phyloP scores from a whole-genome alignment of 176 grass and related monocot genomes.

The Alopecurus myosuroides region DNA sequence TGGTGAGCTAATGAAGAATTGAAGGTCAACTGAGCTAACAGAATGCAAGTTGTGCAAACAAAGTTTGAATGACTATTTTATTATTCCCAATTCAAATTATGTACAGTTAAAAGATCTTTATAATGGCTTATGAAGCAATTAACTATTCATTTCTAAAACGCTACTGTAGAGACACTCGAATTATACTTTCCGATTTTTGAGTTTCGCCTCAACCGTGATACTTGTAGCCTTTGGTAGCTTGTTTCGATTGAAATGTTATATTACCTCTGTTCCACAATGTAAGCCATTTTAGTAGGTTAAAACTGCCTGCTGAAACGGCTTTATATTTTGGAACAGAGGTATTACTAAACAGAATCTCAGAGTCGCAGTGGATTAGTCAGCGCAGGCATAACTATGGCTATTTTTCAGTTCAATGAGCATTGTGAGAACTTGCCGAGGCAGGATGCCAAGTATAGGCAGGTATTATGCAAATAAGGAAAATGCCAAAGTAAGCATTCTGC shows the following conservation, averaged over 20 bases:
- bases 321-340: no score
- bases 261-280: no score
- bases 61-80: slow-evolving; percentile 9
- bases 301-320: no score
- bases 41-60: neutral
- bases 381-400: neutral
- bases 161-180: neutral
- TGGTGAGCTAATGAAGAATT: neutral
- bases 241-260: neutral
- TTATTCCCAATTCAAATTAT: neutral
- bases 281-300: no score
- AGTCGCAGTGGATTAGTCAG: neutral
- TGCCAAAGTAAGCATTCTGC: neutral
- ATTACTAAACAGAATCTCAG: neutral
- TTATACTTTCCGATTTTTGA: neutral
- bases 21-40: neutral
- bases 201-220: neutral
- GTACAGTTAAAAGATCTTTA: neutral
- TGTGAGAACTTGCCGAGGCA: neutral
- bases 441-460: no score
- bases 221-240: neutral
- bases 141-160: neutral
- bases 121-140: neutral
- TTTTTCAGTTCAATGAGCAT: neutral
- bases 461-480: neutral